A percentile compares a stretch with the other conserved stretches of the same genome.
Evolutionary conservation across 2,329 filamentous ascomycete genomes (phyloP).

Genomic region (Exserohilum turcica): DNA sequence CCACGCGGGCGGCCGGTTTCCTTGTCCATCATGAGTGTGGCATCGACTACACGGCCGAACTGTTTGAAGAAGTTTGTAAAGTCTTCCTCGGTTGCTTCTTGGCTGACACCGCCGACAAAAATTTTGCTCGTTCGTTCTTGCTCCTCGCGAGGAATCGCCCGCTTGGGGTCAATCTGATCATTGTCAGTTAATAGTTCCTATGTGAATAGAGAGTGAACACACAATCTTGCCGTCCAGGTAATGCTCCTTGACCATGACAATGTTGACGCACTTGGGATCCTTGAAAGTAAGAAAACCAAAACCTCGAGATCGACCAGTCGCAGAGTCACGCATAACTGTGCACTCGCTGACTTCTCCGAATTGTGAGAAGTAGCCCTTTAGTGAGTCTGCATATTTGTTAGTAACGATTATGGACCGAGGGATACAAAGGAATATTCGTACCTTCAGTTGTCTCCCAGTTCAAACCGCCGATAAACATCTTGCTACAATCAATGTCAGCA

Average conservation of each 20-base stretch:
- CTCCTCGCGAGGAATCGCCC: slow-evolving; percentile 94
- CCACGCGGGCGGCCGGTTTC: slow-evolving; percentile 95
- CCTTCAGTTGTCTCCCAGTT: slow-evolving; percentile 99
- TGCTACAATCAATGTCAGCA: slow-evolving; percentile 61
- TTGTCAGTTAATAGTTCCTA: slow-evolving; percentile 24
- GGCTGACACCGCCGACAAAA: slow-evolving; percentile 95
- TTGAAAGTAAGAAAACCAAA: slow-evolving; percentile 98
- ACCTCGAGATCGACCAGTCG: slow-evolving; percentile 88
- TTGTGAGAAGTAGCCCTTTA: slow-evolving; percentile 96
- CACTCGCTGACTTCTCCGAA: slow-evolving; percentile 98
- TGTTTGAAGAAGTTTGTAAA: slow-evolving; percentile 97
- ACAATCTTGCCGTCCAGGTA: slow-evolving; percentile 98
- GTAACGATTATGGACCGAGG: neutral
- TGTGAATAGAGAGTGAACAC: slow-evolving; percentile 49
- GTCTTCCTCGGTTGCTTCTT: slow-evolving; percentile 94
- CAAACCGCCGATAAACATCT: slow-evolving; percentile 99
- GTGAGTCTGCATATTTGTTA: slow-evolving; percentile 69
- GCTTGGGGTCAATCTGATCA: slow-evolving; percentile 90
- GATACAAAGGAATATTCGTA: slow-evolving; percentile 58
- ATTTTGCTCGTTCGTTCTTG: slow-evolving; percentile 99
- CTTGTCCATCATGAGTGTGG: slow-evolving; percentile 99
- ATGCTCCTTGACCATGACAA: slow-evolving; percentile 99
- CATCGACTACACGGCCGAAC: slow-evolving; percentile 94
- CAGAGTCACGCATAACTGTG: slow-evolving; percentile 98
- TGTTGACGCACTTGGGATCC: slow-evolving; percentile 96